phyloP scores from a whole-genome alignment of 805 yeast genomes.

The Ogataea salicorniae region DNA sequence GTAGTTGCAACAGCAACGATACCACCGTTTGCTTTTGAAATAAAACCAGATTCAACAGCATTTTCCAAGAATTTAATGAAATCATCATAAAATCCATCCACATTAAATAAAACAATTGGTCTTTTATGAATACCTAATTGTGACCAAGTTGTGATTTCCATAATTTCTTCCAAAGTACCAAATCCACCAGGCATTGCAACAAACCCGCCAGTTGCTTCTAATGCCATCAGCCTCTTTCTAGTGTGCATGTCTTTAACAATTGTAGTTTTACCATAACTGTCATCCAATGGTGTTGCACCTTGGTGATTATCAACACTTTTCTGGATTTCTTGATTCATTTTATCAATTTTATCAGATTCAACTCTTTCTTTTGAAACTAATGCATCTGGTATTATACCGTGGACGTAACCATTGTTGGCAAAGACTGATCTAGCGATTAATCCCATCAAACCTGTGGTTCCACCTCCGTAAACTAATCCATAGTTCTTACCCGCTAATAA shows the following conservation, averaged over 20 bases:
- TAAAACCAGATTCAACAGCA: constrained; percentile 61
- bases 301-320: constrained; percentile 52
- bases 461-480: constrained; percentile 88
- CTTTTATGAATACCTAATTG: constrained; percentile 80
- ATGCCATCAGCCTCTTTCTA: constrained; percentile 78
- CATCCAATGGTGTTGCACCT: constrained; percentile 60
- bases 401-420: constrained; percentile 59
- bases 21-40: constrained; percentile 57
- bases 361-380: constrained; percentile 66
- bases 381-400: constrained; percentile 85
- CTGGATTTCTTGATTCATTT: constrained; percentile 43
- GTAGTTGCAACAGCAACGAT: constrained; percentile 65
- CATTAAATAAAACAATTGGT: constrained; percentile 73
- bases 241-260: constrained; percentile 87
- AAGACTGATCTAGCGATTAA: constrained; percentile 62
- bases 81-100: constrained; percentile 73
- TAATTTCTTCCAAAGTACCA: constrained; percentile 83
- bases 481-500: constrained; percentile 53
- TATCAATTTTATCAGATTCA: constrained; percentile 28
- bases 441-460: constrained; percentile 83
- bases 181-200: constrained; percentile 89
- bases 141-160: constrained; percentile 87
- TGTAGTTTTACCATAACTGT: constrained; percentile 71
- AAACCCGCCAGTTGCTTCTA: constrained; percentile 71
- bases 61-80: constrained; percentile 55